Evolutionary conservation across 2,329 filamentous ascomycete species (phyloP).

Genomic region (Colletotrichum sojae): DNA sequence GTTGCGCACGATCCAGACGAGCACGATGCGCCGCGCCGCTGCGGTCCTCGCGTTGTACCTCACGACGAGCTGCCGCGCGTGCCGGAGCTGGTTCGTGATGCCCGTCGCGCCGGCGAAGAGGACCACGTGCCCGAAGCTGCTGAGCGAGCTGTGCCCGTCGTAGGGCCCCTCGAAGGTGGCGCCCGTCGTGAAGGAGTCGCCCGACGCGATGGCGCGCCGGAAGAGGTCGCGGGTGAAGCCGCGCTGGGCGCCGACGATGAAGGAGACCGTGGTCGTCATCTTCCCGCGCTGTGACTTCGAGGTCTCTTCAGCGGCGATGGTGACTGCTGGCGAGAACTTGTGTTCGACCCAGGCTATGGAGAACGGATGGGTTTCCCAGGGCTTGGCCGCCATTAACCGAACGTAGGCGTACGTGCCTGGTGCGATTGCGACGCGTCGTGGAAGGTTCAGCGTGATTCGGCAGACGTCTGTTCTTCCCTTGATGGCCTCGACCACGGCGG

Average conservation of each 20-base stretch:
- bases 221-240: conserved; percentile 77
- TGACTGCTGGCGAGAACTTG: conserved; percentile 43
- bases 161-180: conserved; percentile 80
- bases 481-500: conserved; percentile 64
- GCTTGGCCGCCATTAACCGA: conserved; percentile 56
- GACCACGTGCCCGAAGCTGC: conserved; percentile 79
- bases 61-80: conserved; percentile 71
- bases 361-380: conserved; percentile 55
- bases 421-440: conserved; percentile 62
- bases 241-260: conserved; percentile 76
- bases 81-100: conserved; percentile 80
- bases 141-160: conserved; percentile 71
- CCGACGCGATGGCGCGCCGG: conserved; percentile 66
- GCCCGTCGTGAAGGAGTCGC: conserved; percentile 63
- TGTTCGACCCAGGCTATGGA: conserved; percentile 43
- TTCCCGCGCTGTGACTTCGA: conserved; percentile 41
- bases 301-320: conserved; percentile 63
- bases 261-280: conserved; percentile 60
- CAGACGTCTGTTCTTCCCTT: conserved; percentile 60
- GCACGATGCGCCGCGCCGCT: conserved; percentile 73
- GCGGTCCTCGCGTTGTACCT: conserved; percentile 66
- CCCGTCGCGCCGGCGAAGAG: conserved; percentile 80
- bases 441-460: conserved; percentile 64
- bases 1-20: conserved; percentile 80
- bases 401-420: conserved; percentile 69